These are phyloP conservation scores for Torulaspora indica DNA, from an alignment of 805 yeast species.

Conservation along the genomic window DNA sequence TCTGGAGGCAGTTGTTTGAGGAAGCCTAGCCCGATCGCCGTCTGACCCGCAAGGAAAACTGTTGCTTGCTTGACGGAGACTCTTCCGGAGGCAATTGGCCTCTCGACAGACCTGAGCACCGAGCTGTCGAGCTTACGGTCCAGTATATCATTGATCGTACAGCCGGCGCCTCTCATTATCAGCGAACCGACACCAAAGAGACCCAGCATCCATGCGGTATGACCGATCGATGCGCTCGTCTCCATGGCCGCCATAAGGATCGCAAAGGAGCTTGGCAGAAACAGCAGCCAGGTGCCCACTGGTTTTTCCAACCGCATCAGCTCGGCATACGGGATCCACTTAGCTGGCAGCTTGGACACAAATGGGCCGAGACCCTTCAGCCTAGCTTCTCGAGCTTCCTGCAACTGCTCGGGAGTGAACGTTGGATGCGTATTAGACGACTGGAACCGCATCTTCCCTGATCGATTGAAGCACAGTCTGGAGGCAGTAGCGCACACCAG, in stretches of 20 bases:
- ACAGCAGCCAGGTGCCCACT: conserved; percentile 83
- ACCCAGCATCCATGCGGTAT: conserved; percentile 56
- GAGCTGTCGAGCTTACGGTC: conserved; percentile 79
- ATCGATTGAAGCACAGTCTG: neutral
- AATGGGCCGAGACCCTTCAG: conserved; percentile 45
- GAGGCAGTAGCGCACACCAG: neutral
- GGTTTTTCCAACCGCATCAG: conserved; percentile 91
- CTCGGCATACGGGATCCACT: conserved; percentile 85
- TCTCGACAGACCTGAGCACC: conserved; percentile 80
- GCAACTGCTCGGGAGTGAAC: conserved; percentile 31
- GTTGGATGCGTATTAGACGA: conserved; percentile 7
- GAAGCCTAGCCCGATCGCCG: conserved; percentile 67
- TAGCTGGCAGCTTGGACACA: conserved; percentile 61
- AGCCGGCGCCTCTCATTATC: conserved; percentile 96
- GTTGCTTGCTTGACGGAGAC: conserved; percentile 68
- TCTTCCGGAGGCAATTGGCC: conserved; percentile 91
- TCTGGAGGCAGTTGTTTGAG: conserved; percentile 69
- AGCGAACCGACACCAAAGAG: conserved; percentile 81
- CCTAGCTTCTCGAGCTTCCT: conserved; percentile 47
- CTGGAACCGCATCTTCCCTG: conserved; percentile 2
- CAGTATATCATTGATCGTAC: conserved; percentile 86
- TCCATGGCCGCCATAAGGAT: conserved; percentile 82
- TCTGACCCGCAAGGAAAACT: conserved; percentile 65
- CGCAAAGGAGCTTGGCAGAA: conserved; percentile 88
- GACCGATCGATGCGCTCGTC: conserved; percentile 60